A percentile compares a stretch with the other conserved stretches of the same genome.
These are phyloP conservation scores for Oryza punctata DNA, from an alignment of 176 grass and related monocot genomes.

Conservation along the genomic window DNA sequence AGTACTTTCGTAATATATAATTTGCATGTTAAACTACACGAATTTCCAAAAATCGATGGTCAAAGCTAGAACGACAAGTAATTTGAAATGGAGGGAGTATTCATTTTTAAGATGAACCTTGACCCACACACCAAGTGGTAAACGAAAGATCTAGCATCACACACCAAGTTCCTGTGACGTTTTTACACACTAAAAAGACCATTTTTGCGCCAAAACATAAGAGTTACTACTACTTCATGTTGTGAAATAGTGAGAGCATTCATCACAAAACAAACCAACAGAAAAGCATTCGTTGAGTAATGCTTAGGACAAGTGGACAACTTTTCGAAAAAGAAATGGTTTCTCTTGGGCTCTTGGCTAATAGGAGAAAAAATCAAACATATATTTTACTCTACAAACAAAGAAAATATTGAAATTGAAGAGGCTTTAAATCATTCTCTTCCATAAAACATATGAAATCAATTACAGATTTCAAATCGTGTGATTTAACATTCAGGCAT, in stretches of 20 bases:
- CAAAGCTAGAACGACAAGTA: too few species aligned
- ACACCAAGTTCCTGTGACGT: not conserved
- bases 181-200: not conserved
- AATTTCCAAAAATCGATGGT: too few species aligned
- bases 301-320: not conserved
- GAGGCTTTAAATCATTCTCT: not conserved
- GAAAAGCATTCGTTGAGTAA: not conserved
- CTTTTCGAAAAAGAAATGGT: not conserved
- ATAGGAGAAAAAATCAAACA: not conserved
- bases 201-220: not conserved
- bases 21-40: too few species aligned
- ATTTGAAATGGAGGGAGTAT: not conserved
- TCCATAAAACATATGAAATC: not conserved
- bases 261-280: not conserved
- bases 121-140: not conserved
- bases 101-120: constrained; percentile 16
- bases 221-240: not conserved
- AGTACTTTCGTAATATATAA: too few species aligned
- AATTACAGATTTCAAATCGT: constrained; percentile 21
- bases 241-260: not conserved
- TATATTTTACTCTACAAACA: not conserved
- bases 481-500: not conserved
- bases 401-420: constrained; percentile 1
- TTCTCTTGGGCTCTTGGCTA: not conserved
- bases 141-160: not conserved